Percentiles rank a stretch among this genome's conserved stretches.
phyloP scores from a whole-genome alignment of 1,139 yeast genomes.

The Yamadazyma mexicana region DNA sequence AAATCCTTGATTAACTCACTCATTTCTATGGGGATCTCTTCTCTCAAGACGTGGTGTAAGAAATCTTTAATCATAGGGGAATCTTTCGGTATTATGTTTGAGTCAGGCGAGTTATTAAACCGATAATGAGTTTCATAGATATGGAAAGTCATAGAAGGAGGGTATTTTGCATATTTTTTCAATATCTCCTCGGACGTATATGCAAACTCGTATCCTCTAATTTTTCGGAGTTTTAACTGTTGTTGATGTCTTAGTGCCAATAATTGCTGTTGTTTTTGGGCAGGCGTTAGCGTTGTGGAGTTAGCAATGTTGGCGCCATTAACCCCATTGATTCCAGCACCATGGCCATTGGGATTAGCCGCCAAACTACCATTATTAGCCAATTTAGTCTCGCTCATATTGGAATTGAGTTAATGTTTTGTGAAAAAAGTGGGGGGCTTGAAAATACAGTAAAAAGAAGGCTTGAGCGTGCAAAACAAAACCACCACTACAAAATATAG shows the following conservation, averaged over 20 bases:
- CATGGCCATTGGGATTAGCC: not conserved
- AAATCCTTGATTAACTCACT: constrained; percentile 88
- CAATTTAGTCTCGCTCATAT: constrained; percentile 1
- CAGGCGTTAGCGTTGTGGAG: constrained; percentile 1
- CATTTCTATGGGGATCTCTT: constrained; percentile 85
- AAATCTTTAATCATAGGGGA: constrained; percentile 82
- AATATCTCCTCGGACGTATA: constrained; percentile 76
- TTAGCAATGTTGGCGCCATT: not conserved
- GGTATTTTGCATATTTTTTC: constrained; percentile 71
- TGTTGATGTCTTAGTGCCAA: constrained; percentile 35
- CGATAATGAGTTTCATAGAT: constrained; percentile 88
- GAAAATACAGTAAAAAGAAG: no score
- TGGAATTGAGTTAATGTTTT: no score
- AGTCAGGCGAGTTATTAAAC: constrained; percentile 67
- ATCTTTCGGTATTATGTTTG: constrained; percentile 76
- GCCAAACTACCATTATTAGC: not conserved
- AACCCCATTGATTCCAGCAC: not conserved
- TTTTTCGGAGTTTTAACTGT: constrained; percentile 34
- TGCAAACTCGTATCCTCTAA: constrained; percentile 54
- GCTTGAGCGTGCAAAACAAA: not conserved
- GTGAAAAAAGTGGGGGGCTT: not conserved
- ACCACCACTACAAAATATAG: no score
- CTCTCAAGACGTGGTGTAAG: constrained; percentile 73
- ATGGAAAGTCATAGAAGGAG: constrained; percentile 85
- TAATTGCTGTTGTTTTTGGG: constrained; percentile 10